Evolutionary conservation across 352 stramenopile genomes (phyloP), one percentile per base, ranked within the genome.

Genomic region (Aphanomyces stellatus): DNA sequence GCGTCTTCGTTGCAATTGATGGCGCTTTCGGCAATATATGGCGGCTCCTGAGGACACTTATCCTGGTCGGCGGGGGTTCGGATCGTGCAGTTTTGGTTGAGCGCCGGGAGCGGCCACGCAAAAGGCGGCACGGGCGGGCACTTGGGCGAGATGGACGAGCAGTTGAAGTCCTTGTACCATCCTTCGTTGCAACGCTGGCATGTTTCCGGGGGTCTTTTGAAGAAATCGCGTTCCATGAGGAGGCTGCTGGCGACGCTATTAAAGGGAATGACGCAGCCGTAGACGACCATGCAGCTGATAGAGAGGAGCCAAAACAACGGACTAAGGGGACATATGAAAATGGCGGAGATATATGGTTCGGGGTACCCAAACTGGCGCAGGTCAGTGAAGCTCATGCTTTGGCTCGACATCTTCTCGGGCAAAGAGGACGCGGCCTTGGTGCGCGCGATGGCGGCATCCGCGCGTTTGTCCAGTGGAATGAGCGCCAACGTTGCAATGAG

Each of bases 191-290:
- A 93, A 30, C 82, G 72, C 30, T 51, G 62, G 31, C 85, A 93
- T 30, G 57, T 48, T 15, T 51, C 22, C 4, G 85, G 78, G 0
- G 82, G 85, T 27, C 81, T 71, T 48, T 88, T 88, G 72, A 89
- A 91, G 48, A 90, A 96, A 64, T 97, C 88, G 25, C 90, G 77
- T 51, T 98, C 90, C 74, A 97, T 92, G 11, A 98, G 71, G 37
- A 98, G 77, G 60, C 87, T 95, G 66, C 81, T 93, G 2, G 91
- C 90, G 35, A 98, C 87, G 70, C 91, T 97, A 71, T 98, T 98
- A 68, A 97, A 98, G 27, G 93, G 92, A 22, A 98, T 87, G 10
- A 98, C 88, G 62, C 87, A 96, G 34, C 89, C 92, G 59, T 98
- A 98, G 13, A 97, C 82, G 2, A 97, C 84, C 49, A 98, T 73